Base-by-base conservation (phyloP, 2,329 filamentous ascomycete species). In the Thielaviopsis cerberus region DNA sequence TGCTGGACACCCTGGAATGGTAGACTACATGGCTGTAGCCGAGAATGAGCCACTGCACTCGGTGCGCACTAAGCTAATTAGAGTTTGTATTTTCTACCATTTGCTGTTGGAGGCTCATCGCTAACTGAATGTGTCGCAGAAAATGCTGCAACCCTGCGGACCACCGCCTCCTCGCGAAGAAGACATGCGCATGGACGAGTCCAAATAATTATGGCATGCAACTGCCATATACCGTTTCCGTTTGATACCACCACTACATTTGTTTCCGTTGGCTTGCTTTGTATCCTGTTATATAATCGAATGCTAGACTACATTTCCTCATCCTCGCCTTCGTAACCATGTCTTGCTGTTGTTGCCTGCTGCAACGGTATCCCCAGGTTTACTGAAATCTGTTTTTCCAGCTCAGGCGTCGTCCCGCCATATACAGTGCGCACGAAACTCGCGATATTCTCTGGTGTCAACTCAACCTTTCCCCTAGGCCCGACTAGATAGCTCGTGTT, bases 1-100 rank as follows among this genome's bases (percentile, higher is more conserved):
- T 66, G 79, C 92, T 63, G 92, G 92, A 22, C 92, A 98, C 69
- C 86, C 89, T 17, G 86, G 89, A 7, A 76, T 96, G 61, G 76
- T 97, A 17, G 82, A 86, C 45, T 96, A 95, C 70, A 89, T 96
- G 76, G 79, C 86, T 20, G 82, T 97, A 54, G 91, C 90, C 0
- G 82, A 94, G 73, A 92, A 92, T 53, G 88, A 94, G 69, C 79
- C 86, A 5, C 77, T 84, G 59, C 84, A 89, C 70, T 88, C 89
- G 70, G 81, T 92, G 57, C 78, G 89, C 62, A 81, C 85, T 15
- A 77, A 82, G 70, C 78, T 95, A 73, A 84, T 97, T 64, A 85
- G 94, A 67, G 78, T 81, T 67, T 53, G 73, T 69, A 15, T 37
- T 15, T 52, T 17, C 26, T 24, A 15, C 25, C 27, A 13, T 22